These are phyloP conservation scores for Mycena haematopus DNA, from an alignment of 768 basidiomycete species.

Conservation along the genomic window DNA sequence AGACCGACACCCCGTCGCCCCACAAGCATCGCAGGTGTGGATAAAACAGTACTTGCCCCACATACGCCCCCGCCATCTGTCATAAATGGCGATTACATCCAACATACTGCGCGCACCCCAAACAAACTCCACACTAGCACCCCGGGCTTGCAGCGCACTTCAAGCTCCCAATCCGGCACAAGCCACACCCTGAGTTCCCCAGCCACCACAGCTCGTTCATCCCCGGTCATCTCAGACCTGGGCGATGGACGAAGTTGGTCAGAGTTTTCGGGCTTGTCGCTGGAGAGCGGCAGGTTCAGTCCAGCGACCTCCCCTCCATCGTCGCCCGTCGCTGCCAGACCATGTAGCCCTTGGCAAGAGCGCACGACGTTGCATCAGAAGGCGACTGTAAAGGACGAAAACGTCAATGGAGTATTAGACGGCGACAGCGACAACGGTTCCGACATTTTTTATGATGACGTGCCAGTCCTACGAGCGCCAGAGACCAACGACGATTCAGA, in stretches of 20 bases:
- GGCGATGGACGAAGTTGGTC: background rate
- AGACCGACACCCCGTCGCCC: background rate
- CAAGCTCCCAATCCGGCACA: too few species aligned
- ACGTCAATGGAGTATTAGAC: background rate
- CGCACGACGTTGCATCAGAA: background rate
- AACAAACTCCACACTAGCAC: background rate
- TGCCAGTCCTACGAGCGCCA: background rate
- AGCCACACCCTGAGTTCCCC: background rate
- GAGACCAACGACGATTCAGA: too few species aligned
- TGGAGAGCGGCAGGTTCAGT: background rate
- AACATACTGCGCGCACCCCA: background rate
- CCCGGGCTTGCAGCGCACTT: too few species aligned
- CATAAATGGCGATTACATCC: background rate
- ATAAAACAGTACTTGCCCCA: constrained; percentile 1
- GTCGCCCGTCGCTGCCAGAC: background rate
- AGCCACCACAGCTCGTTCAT: background rate
- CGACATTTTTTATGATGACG: background rate
- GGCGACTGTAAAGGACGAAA: background rate
- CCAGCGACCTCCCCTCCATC: background rate
- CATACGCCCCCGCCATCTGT: background rate
- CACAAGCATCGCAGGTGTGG: background rate
- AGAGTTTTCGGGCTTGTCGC: background rate
- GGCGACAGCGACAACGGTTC: background rate
- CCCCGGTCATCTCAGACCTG: background rate
- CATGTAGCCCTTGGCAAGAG: too few species aligned